phyloP scores from a whole-genome alignment of 2,329 filamentous ascomycete species.

The Fusarium miscanthi region DNA sequence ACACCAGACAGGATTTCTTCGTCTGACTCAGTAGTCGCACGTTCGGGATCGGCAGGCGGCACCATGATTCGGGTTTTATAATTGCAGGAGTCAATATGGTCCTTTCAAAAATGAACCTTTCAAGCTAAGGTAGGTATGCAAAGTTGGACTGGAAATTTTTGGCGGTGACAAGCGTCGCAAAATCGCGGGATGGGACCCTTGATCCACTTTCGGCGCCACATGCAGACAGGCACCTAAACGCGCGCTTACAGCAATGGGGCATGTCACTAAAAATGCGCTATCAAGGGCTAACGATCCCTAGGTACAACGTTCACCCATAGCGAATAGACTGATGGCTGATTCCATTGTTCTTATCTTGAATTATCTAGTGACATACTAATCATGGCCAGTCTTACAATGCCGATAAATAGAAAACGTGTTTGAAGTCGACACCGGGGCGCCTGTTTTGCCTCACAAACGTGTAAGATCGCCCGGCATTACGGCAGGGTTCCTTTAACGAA shows the following conservation, averaged over 20 bases:
- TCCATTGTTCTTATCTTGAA: background rate
- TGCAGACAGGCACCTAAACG: conserved; percentile 35
- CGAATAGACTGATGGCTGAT: background rate
- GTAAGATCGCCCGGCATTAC: conserved; percentile 20
- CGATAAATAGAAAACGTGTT: background rate
- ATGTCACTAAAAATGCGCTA: background rate
- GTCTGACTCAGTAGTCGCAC: conserved; percentile 32
- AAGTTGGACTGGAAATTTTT: conserved; percentile 40
- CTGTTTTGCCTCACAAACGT: conserved; percentile 24
- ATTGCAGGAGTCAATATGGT: conserved; percentile 37
- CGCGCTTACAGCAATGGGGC: conserved; percentile 43
- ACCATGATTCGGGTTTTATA: conserved; percentile 38
- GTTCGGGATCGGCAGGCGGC: conserved; percentile 33
- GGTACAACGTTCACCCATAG: background rate
- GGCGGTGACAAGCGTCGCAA: conserved; percentile 44
- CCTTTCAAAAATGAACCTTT: conserved; percentile 22
- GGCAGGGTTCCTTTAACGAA: conserved; percentile 31
- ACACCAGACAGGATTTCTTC: conserved; percentile 26
- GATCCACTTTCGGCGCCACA: conserved; percentile 16
- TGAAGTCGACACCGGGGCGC: conserved; percentile 22
- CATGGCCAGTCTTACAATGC: background rate
- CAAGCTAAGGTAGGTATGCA: conserved; percentile 1
- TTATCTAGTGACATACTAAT: no score
- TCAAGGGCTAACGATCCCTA: background rate
- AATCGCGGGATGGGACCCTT: conserved; percentile 30